Percentiles rank a stretch among this genome's conserved stretches.
phyloP scores from a whole-genome alignment of 495 filamentous ascomycete species.

The Penicillium canariense region DNA sequence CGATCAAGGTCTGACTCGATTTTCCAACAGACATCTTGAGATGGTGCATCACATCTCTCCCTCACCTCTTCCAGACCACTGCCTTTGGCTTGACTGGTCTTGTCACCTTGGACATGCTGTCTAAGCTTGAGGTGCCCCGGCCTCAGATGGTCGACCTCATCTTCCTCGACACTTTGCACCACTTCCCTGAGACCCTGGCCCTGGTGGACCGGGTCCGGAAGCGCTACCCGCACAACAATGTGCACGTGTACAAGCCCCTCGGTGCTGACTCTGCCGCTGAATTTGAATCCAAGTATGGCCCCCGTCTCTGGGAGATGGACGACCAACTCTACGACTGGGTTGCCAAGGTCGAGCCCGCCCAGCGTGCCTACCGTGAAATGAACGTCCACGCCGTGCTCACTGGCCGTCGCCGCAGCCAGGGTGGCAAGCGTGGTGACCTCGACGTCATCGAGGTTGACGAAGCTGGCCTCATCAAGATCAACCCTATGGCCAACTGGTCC shows the following conservation, averaged over 20 bases:
- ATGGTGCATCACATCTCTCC: conserved; percentile 90
- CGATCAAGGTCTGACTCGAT: conserved; percentile 22
- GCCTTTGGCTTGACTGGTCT: conserved; percentile 94
- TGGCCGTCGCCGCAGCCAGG: conserved; percentile 89
- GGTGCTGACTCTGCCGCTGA: conserved; percentile 65
- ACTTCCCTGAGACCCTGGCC: conserved; percentile 85
- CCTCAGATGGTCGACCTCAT: conserved; percentile 77
- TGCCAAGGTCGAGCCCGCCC: conserved; percentile 94
- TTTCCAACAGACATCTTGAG: conserved; percentile 68
- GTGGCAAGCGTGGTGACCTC: conserved; percentile 85
- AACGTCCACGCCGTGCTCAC: conserved; percentile 91
- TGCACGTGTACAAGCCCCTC: conserved; percentile 88
- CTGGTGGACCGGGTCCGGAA: conserved; percentile 76
- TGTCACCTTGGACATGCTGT: conserved; percentile 92
- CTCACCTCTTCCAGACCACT: conserved; percentile 92
- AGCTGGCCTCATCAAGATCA: conserved; percentile 92
- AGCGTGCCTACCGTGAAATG: conserved; percentile 86
- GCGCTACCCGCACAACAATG: conserved; percentile 70
- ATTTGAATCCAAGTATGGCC: conserved; percentile 78
- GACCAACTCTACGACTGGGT: conserved; percentile 92
- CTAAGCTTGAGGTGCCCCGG: conserved; percentile 71
- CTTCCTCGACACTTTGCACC: conserved; percentile 95
- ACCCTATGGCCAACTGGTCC: conserved; percentile 95
- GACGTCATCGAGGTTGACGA: conserved; percentile 92
- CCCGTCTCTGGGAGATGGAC: conserved; percentile 80